Conservation (phyloP, 208 protist genomes). For the Crithidia fasciculata region DNA sequence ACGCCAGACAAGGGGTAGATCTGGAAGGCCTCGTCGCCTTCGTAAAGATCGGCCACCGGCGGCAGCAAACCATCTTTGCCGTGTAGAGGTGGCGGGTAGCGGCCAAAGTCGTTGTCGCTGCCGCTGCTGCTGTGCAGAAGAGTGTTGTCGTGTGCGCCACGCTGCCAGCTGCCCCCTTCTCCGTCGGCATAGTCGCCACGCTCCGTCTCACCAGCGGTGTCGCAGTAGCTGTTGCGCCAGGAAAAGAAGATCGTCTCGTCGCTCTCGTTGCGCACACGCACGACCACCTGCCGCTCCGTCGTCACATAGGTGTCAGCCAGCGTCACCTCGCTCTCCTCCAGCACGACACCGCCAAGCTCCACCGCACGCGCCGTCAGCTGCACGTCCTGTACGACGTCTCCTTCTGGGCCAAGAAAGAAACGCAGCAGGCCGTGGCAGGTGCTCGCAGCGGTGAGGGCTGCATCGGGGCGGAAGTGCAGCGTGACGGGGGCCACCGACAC, state of each 20-base stretch:
- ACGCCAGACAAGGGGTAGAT: conserved; percentile 87
- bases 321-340: conserved; percentile 64
- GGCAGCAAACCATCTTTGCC: not conserved
- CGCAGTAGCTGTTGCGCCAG: conserved; percentile 76
- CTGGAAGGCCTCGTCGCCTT: conserved; percentile 87
- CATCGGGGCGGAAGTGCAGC: conserved; percentile 27
- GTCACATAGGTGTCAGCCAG: conserved; percentile 92
- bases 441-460: conserved; percentile 17
- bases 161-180: not conserved
- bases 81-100: no score
- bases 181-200: not conserved
- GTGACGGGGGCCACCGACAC: conserved; percentile 36
- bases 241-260: conserved; percentile 78
- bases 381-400: conserved; percentile 81
- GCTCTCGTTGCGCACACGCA: conserved; percentile 90
- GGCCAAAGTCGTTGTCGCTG: not conserved
- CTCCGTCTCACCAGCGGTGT: conserved; percentile 12
- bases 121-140: not conserved
- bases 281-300: conserved; percentile 80
- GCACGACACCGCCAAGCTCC: conserved; percentile 72
- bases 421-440: conserved; percentile 41
- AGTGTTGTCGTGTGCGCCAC: not conserved
- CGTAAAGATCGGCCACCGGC: conserved; percentile 32
- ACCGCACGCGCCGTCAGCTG: conserved; percentile 53
- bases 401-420: conserved; percentile 87